Percentiles rank a stretch among this genome's conserved stretches.
Evolutionary conservation across 148 eudicot genomes (phyloP).

Genomic region (Chenopodium suecicum): DNA sequence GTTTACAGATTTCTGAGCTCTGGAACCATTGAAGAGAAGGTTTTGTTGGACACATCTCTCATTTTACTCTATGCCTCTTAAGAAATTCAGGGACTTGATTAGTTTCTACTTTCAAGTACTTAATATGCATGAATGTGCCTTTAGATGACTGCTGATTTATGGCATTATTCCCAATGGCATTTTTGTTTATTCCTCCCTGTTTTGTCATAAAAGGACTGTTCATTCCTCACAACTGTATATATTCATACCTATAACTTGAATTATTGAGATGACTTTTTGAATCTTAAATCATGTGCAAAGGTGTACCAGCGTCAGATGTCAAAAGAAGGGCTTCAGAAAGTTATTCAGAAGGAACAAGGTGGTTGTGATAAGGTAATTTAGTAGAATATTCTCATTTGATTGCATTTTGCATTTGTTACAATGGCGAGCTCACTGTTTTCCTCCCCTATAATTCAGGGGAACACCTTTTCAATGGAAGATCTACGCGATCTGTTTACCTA

Average conservation of each 20-base stretch:
- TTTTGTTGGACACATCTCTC: constrained; percentile 28
- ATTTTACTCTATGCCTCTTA: constrained; percentile 12
- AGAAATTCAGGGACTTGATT: not conserved
- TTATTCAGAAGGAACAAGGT: constrained; percentile 83
- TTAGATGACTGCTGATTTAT: not conserved
- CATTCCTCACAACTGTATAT: not conserved
- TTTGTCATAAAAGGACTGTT: not conserved
- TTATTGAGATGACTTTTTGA: constrained; percentile 1
- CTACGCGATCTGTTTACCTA: constrained; percentile 85
- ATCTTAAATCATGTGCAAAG: constrained; percentile 37
- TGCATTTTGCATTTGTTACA: constrained; percentile 19
- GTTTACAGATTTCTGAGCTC: constrained; percentile 93
- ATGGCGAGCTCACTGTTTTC: constrained; percentile 4
- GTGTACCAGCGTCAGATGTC: constrained; percentile 99
- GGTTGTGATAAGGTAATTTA: constrained; percentile 43
- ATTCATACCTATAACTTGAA: not conserved
- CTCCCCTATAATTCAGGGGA: constrained; percentile 53
- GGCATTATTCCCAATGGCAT: not conserved
- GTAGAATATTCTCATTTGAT: constrained; percentile 21
- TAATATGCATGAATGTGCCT: constrained; percentile 8
- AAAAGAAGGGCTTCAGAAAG: constrained; percentile 98
- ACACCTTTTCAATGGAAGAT: constrained; percentile 82
- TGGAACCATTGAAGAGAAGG: constrained; percentile 99
- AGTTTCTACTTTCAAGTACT: not conserved
- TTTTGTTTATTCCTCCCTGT: not conserved